Conservation (phyloP, 1,139 yeast genomes). For the Geotrichum phurueaensis region DNA sequence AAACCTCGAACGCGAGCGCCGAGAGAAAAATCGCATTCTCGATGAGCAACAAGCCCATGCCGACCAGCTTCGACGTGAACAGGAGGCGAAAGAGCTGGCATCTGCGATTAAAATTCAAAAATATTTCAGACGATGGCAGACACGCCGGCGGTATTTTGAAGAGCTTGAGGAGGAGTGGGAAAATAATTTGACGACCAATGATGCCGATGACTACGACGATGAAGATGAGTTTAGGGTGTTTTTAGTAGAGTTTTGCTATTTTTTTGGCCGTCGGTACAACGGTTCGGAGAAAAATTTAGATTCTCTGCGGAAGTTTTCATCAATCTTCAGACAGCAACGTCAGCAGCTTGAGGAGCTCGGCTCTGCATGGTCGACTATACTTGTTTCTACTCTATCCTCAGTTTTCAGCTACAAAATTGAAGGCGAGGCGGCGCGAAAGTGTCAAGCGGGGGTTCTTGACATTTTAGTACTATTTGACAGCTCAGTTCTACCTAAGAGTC, state of each 20-base stretch:
- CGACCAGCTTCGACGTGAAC: conserved; percentile 35
- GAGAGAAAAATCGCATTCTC: conserved; percentile 31
- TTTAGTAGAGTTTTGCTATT: conserved; percentile 15
- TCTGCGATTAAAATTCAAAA: conserved; percentile 50
- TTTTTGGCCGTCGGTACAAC: conserved; percentile 18
- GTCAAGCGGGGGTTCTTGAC: conserved; percentile 3
- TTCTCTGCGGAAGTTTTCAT: neutral
- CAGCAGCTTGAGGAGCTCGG: neutral
- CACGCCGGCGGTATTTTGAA: conserved; percentile 5
- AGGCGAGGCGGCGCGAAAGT: neutral
- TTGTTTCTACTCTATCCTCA: neutral
- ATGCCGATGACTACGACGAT: conserved; percentile 8
- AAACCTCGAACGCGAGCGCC: conserved; percentile 55
- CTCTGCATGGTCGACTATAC: neutral
- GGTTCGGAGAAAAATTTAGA: conserved; percentile 12
- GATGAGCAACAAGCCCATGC: conserved; percentile 1
- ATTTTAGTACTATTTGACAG: neutral
- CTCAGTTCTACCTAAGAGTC: neutral
- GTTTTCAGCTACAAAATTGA: neutral
- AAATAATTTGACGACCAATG: conserved; percentile 10
- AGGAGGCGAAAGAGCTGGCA: conserved; percentile 43
- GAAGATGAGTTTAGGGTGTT: conserved; percentile 5
- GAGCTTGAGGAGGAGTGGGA: conserved; percentile 10
- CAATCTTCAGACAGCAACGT: neutral
- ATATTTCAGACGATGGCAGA: conserved; percentile 26